phyloP scores from a whole-genome alignment of 75 land plant species.

The Chamaecyparis obtusa region DNA sequence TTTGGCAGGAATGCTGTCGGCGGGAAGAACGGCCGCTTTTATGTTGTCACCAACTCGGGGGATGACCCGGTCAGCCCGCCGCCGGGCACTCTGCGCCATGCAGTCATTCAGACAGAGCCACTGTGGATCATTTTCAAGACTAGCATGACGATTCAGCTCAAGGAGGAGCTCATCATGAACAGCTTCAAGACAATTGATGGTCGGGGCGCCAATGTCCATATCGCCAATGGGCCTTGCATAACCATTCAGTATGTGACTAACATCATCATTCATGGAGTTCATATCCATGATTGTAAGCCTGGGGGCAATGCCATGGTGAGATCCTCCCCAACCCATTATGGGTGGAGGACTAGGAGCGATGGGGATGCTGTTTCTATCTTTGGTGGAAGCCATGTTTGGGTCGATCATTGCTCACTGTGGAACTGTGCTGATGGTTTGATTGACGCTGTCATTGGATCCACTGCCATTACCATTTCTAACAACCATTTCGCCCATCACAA shows the following conservation, averaged over 20 bases:
- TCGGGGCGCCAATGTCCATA: conserved; percentile 42
- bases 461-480: conserved; percentile 33
- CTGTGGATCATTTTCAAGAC: conserved; percentile 39
- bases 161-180: conserved; percentile 31
- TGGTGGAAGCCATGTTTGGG: conserved; percentile 43
- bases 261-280: conserved; percentile 48
- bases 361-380: conserved; percentile 49
- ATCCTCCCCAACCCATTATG: conserved; percentile 23
- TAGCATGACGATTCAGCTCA: conserved; percentile 36
- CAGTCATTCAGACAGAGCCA: conserved; percentile 31
- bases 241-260: conserved; percentile 46
- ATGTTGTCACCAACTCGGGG: conserved; percentile 20
- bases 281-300: conserved; percentile 36
- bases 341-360: conserved; percentile 27
- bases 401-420: conserved; percentile 31
- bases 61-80: conserved; percentile 33
- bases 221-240: conserved; percentile 37
- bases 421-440: conserved; percentile 27
- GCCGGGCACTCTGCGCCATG: conserved; percentile 46
- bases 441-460: conserved; percentile 29
- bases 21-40: conserved; percentile 17
- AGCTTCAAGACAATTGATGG: conserved; percentile 49
- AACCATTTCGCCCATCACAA: conserved; percentile 35
- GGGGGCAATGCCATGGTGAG: conserved; percentile 26
- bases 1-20: conserved; percentile 27